Base-by-base conservation (phyloP, 2,329 filamentous ascomycete species). In the Sporothrix brasiliensis region DNA sequence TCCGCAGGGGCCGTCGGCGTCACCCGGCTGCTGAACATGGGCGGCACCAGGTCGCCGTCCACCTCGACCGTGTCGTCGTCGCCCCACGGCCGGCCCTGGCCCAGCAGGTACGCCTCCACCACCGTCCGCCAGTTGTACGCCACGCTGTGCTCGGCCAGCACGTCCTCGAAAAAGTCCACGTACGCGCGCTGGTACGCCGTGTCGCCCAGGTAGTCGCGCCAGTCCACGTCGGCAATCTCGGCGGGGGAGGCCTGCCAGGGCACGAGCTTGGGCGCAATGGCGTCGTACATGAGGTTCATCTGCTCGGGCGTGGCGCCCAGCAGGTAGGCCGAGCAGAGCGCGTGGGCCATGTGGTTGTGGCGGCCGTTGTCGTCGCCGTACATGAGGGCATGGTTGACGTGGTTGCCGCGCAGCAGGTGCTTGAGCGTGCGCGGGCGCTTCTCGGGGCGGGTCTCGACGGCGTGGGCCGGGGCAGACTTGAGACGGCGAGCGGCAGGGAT, bases 141-240 rank as follows among this genome's bases (percentile, higher is more conserved):
- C 75, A 89, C 87, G 21, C 83, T 82, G 39, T 83, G 81, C 79
- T 87, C 81, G 3, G 92, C 93, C 41, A 98, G 83, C 76, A 93
- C 89, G 78, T 99, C 95, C 79, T 99, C 95, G 77, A 97, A 98
- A 78, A 95, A 98, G 78, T 99, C 94, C 70, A 99, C 84, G 77
- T 90, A 99, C 0, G 93, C 94, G 72, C 94, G 87, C 80, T 99
- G 93, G 77, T 96, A 97, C 73, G 83, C 88, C 75, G 86, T 86
- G 78, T 93, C 88, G 27, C 94, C 94, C 44, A 97, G 79, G 76
- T 89, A 95, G 70, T 94, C 91, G 73, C 89, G 86, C 94, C 95
- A 99, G 78, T 99, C 95, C 70, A 90, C 86, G 73, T 89, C 85
- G 21, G 89, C 88, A 67, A 99, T 87, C 80, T 99, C 95, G 4